Evolutionary conservation across 352 stramenopile genomes (phyloP).

Genomic region (Phytophthora pini): DNA sequence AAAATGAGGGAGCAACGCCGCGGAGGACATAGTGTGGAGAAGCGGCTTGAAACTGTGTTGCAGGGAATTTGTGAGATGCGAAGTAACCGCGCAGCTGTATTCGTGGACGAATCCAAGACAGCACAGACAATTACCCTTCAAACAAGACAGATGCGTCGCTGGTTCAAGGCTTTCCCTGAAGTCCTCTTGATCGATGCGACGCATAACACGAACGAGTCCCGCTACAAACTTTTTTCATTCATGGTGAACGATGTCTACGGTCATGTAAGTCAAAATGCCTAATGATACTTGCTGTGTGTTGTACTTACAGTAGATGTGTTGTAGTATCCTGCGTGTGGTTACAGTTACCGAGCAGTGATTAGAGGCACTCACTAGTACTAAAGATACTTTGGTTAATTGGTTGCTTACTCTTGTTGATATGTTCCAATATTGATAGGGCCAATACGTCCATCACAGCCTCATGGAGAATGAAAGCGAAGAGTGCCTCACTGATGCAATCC

Average conservation of each 20-base stretch:
- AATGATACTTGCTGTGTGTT: background rate
- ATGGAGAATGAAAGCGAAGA: conserved; percentile 2
- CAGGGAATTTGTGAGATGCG: conserved; percentile 1
- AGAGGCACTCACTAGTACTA: no score
- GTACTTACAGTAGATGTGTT: no score
- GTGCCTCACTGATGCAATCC: background rate
- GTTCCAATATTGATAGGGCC: background rate
- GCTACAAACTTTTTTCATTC: conserved; percentile 18
- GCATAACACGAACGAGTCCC: conserved; percentile 10
- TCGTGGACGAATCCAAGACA: background rate
- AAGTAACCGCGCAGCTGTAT: conserved; percentile 2
- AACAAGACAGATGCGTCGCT: conserved; percentile 9
- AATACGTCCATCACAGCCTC: background rate
- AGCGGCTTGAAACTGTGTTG: background rate
- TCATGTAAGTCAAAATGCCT: background rate
- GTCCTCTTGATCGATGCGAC: conserved; percentile 9
- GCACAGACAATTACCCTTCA: conserved; percentile 13
- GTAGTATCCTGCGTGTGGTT: no score
- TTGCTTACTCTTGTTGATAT: no score
- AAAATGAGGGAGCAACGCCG: background rate
- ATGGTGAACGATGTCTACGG: conserved; percentile 7
- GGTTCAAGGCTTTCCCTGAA: conserved; percentile 17
- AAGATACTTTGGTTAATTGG: no score
- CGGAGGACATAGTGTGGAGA: background rate
- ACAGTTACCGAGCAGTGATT: no score